Evolutionary conservation across 257 asterid species (phyloP), one percentile per base, ranked within the genome.

Genomic region (Fraxinus pennsylvanica): DNA sequence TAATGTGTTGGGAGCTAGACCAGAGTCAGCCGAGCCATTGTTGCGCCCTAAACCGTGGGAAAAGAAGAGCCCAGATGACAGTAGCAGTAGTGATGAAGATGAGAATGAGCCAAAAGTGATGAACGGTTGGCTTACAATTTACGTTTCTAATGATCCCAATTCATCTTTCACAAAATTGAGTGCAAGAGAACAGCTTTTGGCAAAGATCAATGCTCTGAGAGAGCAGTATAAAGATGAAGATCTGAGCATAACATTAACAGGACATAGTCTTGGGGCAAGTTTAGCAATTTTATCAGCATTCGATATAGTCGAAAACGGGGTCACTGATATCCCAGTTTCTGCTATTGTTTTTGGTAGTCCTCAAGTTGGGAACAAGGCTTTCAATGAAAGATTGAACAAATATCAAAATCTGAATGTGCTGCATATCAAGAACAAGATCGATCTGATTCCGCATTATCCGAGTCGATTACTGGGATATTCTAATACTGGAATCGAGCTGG

Each of bases 271-370:
- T 0, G 97, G 98, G 1, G 97, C 94, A 1, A 21, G 82, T 39
- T 67, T 92, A 17, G 87, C 97, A 1, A 87, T 83, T 3, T 61
- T 94, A 66, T 83, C 97, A 0, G 97, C 93, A 4, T 94, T 88
- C 80, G 98, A 94, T 73, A 79, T 94, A 0, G 96, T 87, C 43
- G 97, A 92, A 82, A 94, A 94, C 50, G 97, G 97, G 52, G 85
- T 89, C 2, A 38, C 14, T 27, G 91, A 92, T 52, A 88, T 91
- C 73, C 97, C 97, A 0, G 95, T 94, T 2, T 45, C 91, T 1
- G 95, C 98, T 2, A 78, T 94, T 15, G 88, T 92, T 3, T 94
- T 92, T 52, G 98, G 97, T 1, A 84, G 96, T 79, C 98, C 98
- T 21, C 95, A 90, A 73, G 92, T 94, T 12, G 98, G 97, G 0